phyloP scores from a whole-genome alignment of 352 stramenopile genomes.

The Globisporangium polare region DNA sequence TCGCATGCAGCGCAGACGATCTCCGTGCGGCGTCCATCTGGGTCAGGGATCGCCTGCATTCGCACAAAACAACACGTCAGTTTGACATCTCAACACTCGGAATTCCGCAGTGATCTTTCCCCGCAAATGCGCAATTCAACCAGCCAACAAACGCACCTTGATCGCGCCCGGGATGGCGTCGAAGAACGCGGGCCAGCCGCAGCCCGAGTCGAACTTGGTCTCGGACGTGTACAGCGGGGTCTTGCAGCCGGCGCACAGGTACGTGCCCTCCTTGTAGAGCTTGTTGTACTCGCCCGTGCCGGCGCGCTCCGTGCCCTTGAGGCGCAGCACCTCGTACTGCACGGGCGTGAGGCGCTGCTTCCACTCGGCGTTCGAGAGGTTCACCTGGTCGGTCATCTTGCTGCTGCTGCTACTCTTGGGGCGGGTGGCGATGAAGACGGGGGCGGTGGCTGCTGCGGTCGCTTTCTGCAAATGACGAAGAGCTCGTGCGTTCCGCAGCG shows the following conservation, averaged over 20 bases:
- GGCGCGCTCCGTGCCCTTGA: conserved; percentile 88
- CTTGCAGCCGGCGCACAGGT: conserved; percentile 87
- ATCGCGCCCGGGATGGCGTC: conserved; percentile 87
- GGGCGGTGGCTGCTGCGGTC: not conserved
- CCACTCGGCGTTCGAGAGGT: conserved; percentile 79
- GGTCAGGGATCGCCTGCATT: conserved; percentile 53
- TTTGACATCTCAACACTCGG: not conserved
- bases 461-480: conserved; percentile 8
- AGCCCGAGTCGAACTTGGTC: conserved; percentile 90
- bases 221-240: conserved; percentile 83
- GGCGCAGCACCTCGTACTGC: conserved; percentile 85
- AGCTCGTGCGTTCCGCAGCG: conserved; percentile 11
- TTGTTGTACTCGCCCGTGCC: conserved; percentile 90
- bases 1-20: conserved; percentile 88
- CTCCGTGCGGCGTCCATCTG: conserved; percentile 73
- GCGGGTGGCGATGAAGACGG: not conserved
- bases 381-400: conserved; percentile 47
- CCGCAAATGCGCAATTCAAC: not conserved
- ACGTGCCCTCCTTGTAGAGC: conserved; percentile 78
- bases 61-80: not conserved
- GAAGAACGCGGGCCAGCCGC: conserved; percentile 89
- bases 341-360: conserved; percentile 68
- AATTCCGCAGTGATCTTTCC: not conserved
- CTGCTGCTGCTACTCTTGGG: conserved; percentile 6
- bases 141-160: conserved; percentile 44